Evolutionary conservation across 139 green algal genomes (phyloP).

Genomic region (Zygnema circumcarinatum): DNA sequence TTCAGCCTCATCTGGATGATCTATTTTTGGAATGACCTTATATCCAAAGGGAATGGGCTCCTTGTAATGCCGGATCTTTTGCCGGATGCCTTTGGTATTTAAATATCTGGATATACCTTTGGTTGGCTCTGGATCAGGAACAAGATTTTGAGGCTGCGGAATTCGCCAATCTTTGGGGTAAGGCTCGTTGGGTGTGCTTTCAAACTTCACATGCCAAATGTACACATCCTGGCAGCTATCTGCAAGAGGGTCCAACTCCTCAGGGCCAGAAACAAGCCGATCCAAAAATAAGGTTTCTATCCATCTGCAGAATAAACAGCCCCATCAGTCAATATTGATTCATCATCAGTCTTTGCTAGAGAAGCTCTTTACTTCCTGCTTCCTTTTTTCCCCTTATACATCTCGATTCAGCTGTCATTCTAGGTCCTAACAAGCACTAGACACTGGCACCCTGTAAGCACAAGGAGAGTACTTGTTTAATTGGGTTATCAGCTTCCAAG

Average conservation of each 20-base stretch:
- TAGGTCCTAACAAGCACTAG: too few relatives aligned
- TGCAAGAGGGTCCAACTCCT: conserved; percentile 36
- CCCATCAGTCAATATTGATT: too few relatives aligned
- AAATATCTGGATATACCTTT: neutral
- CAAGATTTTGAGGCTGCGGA: conserved; percentile 7
- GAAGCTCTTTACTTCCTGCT: too few relatives aligned
- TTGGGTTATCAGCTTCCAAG: too few relatives aligned
- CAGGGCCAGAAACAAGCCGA: conserved; percentile 1
- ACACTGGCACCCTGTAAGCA: too few relatives aligned
- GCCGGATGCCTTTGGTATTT: neutral
- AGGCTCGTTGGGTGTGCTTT: conserved; percentile 1
- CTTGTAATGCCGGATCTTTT: neutral
- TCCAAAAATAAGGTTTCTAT: conserved; percentile 37
- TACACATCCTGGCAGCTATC: conserved; percentile 27
- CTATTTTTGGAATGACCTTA: neutral
- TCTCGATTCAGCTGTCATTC: too few relatives aligned
- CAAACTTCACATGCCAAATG: conserved; percentile 34
- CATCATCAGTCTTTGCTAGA: too few relatives aligned
- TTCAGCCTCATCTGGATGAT: neutral
- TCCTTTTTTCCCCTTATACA: too few relatives aligned
- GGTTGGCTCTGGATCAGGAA: neutral
- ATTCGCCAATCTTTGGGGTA: conserved; percentile 22
- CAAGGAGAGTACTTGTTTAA: too few relatives aligned
- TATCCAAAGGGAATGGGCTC: neutral
- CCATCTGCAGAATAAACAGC: conserved; percentile 8